phyloP scores from a whole-genome alignment of 768 basidiomycete genomes.

The Hebeloma cylindrosporum region DNA sequence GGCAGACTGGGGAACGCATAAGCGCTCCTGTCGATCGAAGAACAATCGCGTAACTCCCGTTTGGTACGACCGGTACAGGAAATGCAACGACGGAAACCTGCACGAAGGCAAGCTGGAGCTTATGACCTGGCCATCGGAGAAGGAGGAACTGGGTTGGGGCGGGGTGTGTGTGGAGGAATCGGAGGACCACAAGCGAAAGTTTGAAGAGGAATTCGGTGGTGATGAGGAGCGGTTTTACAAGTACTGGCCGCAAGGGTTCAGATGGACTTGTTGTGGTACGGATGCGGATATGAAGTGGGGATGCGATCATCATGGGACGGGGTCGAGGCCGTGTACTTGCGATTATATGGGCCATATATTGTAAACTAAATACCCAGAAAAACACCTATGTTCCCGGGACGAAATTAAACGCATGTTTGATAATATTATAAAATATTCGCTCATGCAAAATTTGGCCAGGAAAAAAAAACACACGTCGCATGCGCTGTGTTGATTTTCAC shows the following conservation, averaged over 20 bases:
- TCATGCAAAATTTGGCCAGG: no score
- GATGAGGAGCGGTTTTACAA: constrained; percentile 29
- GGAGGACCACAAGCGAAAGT: constrained; percentile 28
- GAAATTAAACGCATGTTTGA: no score
- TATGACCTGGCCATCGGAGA: constrained; percentile 32
- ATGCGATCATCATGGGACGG: constrained; percentile 41
- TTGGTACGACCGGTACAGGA: constrained; percentile 36
- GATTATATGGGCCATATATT: no score
- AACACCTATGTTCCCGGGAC: no score
- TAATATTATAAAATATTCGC: no score
- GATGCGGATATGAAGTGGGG: constrained; percentile 33
- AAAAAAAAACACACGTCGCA: no score
- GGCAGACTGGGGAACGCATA: constrained; percentile 34
- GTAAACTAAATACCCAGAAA: no score
- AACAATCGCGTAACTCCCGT: constrained; percentile 6
- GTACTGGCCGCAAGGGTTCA: constrained; percentile 32
- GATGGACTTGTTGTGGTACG: constrained; percentile 42
- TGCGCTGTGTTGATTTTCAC: no score
- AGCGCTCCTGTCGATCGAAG: constrained; percentile 25
- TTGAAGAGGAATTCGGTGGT: constrained; percentile 29
- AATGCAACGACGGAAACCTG: constrained; percentile 28
- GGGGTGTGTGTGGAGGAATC: constrained; percentile 24
- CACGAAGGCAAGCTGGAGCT: constrained; percentile 38
- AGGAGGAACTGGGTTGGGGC: constrained; percentile 34
- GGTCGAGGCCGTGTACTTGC: constrained; percentile 35